Percentiles rank a stretch among this genome's conserved stretches.
These are phyloP conservation scores for Nicotiana sylvestris DNA, from an alignment of 257 asterid genomes.

Conservation along the genomic window DNA sequence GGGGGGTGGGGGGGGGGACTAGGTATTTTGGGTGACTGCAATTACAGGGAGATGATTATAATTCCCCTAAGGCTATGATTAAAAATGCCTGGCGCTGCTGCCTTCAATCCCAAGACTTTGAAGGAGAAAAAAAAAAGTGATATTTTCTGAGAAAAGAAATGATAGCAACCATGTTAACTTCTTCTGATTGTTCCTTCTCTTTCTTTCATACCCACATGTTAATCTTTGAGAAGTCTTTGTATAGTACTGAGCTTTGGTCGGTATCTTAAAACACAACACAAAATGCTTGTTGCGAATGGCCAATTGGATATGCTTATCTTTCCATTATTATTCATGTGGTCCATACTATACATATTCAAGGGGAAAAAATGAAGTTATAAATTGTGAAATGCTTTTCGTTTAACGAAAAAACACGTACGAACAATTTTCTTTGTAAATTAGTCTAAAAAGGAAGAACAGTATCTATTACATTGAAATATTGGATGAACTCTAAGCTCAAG, in stretches of 20 bases:
- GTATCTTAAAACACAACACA: conserved; percentile 10
- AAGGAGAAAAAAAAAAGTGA: conserved; percentile 29
- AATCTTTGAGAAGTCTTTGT: conserved; percentile 32
- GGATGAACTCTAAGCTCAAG: background rate
- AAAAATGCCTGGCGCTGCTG: conserved; percentile 24
- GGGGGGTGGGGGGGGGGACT: background rate
- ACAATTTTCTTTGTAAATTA: background rate
- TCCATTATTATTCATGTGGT: conserved; percentile 4
- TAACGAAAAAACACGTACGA: background rate
- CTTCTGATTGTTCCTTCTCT: conserved; percentile 20
- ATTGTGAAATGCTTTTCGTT: background rate
- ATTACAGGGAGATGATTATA: conserved; percentile 40
- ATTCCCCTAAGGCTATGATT: conserved; percentile 35
- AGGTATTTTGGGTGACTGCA: conserved; percentile 23
- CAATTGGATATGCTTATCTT: conserved; percentile 13
- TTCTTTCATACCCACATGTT: conserved; percentile 48
- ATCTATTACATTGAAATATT: background rate
- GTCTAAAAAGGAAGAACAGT: background rate
- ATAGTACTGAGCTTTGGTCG: conserved; percentile 14
- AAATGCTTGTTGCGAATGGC: background rate
- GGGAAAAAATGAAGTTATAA: conserved; percentile 13
- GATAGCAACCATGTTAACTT: conserved; percentile 43
- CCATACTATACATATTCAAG: background rate
- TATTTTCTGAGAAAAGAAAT: conserved; percentile 41
- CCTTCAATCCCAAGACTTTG: conserved; percentile 84